Conservation (phyloP, 2,329 filamentous ascomycete genomes). For the Fusarium nanum region DNA sequence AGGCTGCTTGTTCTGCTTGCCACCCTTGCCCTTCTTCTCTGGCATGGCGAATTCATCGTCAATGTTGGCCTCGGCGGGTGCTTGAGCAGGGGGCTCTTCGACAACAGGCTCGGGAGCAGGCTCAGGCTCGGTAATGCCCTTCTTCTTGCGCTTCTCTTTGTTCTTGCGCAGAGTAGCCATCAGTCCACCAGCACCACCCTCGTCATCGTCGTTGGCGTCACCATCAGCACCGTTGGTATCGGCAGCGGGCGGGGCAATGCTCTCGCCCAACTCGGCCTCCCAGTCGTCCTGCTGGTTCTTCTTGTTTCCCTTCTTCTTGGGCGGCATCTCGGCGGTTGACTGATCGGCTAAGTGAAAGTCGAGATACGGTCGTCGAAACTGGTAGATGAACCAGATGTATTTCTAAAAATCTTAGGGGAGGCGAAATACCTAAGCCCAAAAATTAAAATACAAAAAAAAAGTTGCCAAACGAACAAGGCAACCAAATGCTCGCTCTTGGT, state of each 20-base stretch:
- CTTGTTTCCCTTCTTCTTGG: slow-evolving; percentile 93
- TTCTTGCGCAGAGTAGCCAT: slow-evolving; percentile 86
- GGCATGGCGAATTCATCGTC: slow-evolving; percentile 89
- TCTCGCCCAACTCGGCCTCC: slow-evolving; percentile 92
- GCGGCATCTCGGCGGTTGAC: slow-evolving; percentile 73
- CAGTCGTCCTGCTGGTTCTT: slow-evolving; percentile 87
- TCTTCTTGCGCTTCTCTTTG: slow-evolving; percentile 90
- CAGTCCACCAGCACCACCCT: slow-evolving; percentile 71
- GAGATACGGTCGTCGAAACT: slow-evolving; percentile 39
- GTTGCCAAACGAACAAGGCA: slow-evolving; percentile 33
- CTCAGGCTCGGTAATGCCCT: slow-evolving; percentile 76
- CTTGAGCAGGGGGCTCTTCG: slow-evolving; percentile 72
- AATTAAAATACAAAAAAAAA: slow-evolving; percentile 24
- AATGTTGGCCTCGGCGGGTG: slow-evolving; percentile 81
- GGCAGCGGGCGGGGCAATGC: slow-evolving; percentile 67
- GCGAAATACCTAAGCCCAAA: slow-evolving; percentile 23
- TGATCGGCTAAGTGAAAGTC: slow-evolving; percentile 28
- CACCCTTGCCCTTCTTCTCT: slow-evolving; percentile 78
- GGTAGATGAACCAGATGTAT: slow-evolving; percentile 31
- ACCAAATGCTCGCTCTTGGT: slow-evolving; percentile 17
- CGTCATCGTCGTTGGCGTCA: slow-evolving; percentile 63
- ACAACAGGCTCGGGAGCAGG: slow-evolving; percentile 66
- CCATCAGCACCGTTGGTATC: slow-evolving; percentile 55
- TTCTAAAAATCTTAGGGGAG: slow-evolving; percentile 29
- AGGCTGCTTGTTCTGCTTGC: slow-evolving; percentile 56